Percentiles rank a stretch among this genome's conserved stretches.
These are phyloP conservation scores for Dioszegia aurantiaca DNA, from an alignment of 768 basidiomycete genomes.

Conservation along the genomic window DNA sequence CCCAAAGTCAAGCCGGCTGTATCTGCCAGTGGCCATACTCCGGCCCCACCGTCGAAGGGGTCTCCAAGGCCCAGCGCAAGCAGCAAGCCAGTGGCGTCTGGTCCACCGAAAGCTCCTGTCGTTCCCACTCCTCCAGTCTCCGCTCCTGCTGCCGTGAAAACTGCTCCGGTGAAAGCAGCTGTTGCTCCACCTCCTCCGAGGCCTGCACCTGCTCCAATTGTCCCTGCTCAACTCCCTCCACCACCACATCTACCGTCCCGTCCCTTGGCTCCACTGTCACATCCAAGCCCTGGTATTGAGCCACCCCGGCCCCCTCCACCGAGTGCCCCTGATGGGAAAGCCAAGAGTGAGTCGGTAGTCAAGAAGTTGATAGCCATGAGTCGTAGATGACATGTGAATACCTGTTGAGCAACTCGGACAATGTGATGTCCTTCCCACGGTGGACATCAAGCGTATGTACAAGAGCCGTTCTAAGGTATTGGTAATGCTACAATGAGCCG, in stretches of 20 bases:
- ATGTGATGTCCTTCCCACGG: background rate
- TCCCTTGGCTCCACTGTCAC: background rate
- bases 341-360: conserved; percentile 5
- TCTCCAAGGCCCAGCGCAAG: too few species aligned
- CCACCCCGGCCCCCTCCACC: conserved; percentile 2
- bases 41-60: too few species aligned
- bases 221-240: too few species aligned
- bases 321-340: background rate
- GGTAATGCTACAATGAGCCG: background rate
- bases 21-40: background rate
- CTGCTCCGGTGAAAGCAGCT: background rate
- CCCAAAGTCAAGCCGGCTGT: conserved; percentile 23
- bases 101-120: too few species aligned
- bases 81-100: too few species aligned
- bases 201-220: background rate
- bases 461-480: background rate
- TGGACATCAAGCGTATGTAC: too few species aligned
- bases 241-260: too few species aligned
- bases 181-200: background rate
- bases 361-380: conserved; percentile 16
- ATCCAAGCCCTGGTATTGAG: background rate
- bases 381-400: conserved; percentile 9
- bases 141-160: background rate
- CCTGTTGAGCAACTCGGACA: background rate
- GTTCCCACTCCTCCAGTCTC: too few species aligned